A percentile compares a stretch with the other conserved stretches of the same genome.
These are phyloP conservation scores for Galerina sulciceps DNA, from an alignment of 768 basidiomycete genomes.

Conservation along the genomic window DNA sequence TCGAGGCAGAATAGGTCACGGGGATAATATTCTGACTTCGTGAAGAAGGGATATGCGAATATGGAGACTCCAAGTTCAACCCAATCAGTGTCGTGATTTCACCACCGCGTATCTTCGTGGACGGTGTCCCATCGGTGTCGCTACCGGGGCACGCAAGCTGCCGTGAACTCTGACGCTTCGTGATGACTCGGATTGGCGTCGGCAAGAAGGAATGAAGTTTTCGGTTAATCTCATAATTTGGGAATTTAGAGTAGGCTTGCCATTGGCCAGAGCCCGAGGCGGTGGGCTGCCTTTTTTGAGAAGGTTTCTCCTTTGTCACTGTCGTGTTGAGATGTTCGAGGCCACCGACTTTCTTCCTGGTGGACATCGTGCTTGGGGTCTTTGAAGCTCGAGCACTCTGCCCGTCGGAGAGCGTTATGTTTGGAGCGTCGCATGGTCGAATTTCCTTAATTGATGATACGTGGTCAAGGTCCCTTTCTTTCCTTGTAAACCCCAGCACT, in stretches of 20 bases:
- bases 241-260: not conserved
- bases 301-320: not conserved
- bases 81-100: not conserved
- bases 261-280: too few relatives aligned
- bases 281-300: not conserved
- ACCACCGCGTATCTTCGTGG: not conserved
- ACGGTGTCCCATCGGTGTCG: not conserved
- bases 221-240: not conserved
- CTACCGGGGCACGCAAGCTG: not conserved
- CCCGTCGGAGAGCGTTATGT: not conserved
- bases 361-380: not conserved
- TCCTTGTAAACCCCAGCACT: not conserved
- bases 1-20: not conserved
- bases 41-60: conserved; percentile 36
- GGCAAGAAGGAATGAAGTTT: not conserved
- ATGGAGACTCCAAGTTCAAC: not conserved
- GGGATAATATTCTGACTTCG: conserved; percentile 29
- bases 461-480: not conserved
- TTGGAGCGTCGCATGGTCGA: too few relatives aligned
- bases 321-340: not conserved
- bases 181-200: not conserved
- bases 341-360: not conserved
- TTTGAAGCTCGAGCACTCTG: not conserved
- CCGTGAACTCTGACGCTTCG: not conserved
- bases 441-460: too few relatives aligned